Evolutionary conservation across 1,284 basidiomycete species (phyloP).

Genomic region (Inonotus hispidus): DNA sequence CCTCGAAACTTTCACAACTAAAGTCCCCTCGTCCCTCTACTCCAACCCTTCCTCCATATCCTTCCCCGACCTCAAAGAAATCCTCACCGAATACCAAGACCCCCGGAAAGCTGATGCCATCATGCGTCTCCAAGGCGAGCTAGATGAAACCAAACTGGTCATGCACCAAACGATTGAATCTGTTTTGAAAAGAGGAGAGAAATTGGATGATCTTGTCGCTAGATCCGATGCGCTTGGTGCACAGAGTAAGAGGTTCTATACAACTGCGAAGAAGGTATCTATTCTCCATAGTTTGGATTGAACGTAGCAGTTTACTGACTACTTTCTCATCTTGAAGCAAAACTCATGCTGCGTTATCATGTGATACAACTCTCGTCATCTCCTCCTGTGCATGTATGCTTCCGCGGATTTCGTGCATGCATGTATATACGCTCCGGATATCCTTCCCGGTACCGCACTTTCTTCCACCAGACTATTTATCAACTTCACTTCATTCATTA

Average conservation of each 20-base stretch:
- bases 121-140: conserved; percentile 96
- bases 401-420: neutral
- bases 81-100: conserved; percentile 94
- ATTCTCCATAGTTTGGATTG: neutral
- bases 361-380: conserved; percentile 22
- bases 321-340: conserved; percentile 44
- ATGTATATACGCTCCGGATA: neutral
- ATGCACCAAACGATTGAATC: conserved; percentile 99
- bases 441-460: neutral
- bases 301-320: conserved; percentile 4
- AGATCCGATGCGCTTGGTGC: conserved; percentile 87
- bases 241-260: conserved; percentile 94
- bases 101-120: conserved; percentile 97
- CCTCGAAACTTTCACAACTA: conserved; percentile 87
- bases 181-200: conserved; percentile 94
- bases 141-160: conserved; percentile 99
- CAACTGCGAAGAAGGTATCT: conserved; percentile 86
- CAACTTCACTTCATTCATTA: neutral
- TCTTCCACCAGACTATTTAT: neutral
- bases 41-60: conserved; percentile 56
- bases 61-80: conserved; percentile 72
- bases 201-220: conserved; percentile 95
- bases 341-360: conserved; percentile 59
- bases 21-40: conserved; percentile 69
- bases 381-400: neutral